Percentiles rank a stretch among this genome's conserved stretches.
Evolutionary conservation across 306 rosid genomes (phyloP).

Genomic region (Ziziphus jujuba): DNA sequence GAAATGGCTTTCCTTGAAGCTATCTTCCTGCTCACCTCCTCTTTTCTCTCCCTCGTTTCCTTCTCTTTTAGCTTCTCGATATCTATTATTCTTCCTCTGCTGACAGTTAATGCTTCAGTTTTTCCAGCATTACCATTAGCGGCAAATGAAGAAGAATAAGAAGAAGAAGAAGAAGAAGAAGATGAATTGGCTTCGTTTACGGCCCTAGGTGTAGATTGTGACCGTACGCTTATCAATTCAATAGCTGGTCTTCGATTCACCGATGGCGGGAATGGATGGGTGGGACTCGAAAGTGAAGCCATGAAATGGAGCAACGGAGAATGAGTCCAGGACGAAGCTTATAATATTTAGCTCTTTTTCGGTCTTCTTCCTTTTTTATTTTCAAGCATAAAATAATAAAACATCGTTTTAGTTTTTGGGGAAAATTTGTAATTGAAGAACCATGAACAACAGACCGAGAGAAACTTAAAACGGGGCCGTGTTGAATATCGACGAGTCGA

Average conservation of each 20-base stretch:
- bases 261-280: constrained; percentile 29
- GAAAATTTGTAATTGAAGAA: no score
- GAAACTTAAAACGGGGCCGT: no score
- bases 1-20: constrained; percentile 90
- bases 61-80: constrained; percentile 43
- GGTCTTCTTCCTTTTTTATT: no score
- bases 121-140: constrained; percentile 10
- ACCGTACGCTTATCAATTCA: neutral
- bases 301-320: constrained; percentile 8
- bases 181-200: neutral
- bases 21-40: constrained; percentile 58
- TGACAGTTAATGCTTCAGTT: constrained; percentile 8
- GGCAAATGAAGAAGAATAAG: constrained; percentile 3
- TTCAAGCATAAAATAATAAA: no score
- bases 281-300: constrained; percentile 43
- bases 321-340: neutral
- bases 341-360: neutral
- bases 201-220: neutral
- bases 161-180: neutral
- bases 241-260: constrained; percentile 18
- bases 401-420: no score
- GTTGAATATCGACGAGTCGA: no score
- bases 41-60: constrained; percentile 70
- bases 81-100: constrained; percentile 30
- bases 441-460: no score